phyloP scores from a whole-genome alignment of 306 rosid genomes.

The Hylodesmum podocarpum region DNA sequence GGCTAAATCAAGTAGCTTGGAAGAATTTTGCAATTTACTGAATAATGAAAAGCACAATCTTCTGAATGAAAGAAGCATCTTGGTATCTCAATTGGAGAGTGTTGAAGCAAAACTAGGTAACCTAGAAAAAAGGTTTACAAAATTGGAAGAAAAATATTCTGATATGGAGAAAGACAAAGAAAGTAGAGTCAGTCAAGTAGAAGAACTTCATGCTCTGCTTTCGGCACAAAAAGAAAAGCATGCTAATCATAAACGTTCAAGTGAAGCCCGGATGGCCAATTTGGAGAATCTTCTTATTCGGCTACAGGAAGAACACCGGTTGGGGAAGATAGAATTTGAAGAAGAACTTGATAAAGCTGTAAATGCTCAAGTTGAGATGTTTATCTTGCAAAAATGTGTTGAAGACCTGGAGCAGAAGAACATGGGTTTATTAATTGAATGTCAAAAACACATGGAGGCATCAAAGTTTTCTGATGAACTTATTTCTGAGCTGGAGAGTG shows the following conservation, averaged over 20 bases:
- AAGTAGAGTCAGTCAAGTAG: slow-evolving; percentile 54
- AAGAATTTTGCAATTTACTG: slow-evolving; percentile 73
- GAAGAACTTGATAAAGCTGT: slow-evolving; percentile 85
- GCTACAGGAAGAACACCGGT: slow-evolving; percentile 59
- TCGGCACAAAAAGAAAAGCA: slow-evolving; percentile 64
- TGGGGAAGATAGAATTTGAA: slow-evolving; percentile 83
- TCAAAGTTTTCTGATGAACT: slow-evolving; percentile 73
- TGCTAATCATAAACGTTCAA: slow-evolving; percentile 55
- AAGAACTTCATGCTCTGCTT: slow-evolving; percentile 64
- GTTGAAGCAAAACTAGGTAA: slow-evolving; percentile 68
- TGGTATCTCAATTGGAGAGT: slow-evolving; percentile 64
- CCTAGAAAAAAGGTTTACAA: slow-evolving; percentile 72
- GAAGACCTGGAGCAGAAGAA: slow-evolving; percentile 94
- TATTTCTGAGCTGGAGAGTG: slow-evolving; percentile 87
- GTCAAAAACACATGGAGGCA: slow-evolving; percentile 75
- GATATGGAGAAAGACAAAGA: slow-evolving; percentile 78
- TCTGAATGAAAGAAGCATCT: slow-evolving; percentile 63
- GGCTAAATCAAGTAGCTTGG: slow-evolving; percentile 74
- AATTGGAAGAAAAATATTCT: slow-evolving; percentile 67
- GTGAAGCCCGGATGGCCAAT: slow-evolving; percentile 59
- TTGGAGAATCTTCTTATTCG: slow-evolving; percentile 61
- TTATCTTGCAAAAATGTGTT: slow-evolving; percentile 81
- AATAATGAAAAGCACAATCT: slow-evolving; percentile 71
- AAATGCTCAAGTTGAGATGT: slow-evolving; percentile 92
- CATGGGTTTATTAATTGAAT: slow-evolving; percentile 52